Evolutionary conservation across 768 basidiomycete genomes (phyloP).

Genomic region (Wakefieldia striispora): DNA sequence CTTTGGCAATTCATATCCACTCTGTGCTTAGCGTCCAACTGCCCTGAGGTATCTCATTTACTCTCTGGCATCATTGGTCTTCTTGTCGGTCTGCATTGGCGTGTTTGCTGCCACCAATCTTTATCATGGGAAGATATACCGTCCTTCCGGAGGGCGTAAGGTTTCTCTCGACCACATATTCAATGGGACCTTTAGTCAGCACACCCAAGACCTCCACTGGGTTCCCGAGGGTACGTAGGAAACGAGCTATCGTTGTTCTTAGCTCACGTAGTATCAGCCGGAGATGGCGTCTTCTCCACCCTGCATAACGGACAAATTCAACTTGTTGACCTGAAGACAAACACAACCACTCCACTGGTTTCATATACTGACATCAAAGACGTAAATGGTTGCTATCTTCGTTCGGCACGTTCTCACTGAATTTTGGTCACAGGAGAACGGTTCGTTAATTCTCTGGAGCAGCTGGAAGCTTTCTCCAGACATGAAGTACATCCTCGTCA

Average conservation of each 20-base stretch:
- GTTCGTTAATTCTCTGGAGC: slow-evolving; percentile 46
- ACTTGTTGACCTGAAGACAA: slow-evolving; percentile 78
- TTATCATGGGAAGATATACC: slow-evolving; percentile 59
- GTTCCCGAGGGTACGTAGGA: slow-evolving; percentile 77
- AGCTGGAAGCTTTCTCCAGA: slow-evolving; percentile 87
- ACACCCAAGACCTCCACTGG: slow-evolving; percentile 64
- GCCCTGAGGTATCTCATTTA: slow-evolving; percentile 63
- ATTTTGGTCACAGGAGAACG: slow-evolving; percentile 46
- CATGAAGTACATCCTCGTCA: slow-evolving; percentile 85
- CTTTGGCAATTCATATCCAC: slow-evolving; percentile 6
- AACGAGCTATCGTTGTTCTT: neutral
- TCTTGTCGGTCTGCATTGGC: slow-evolving; percentile 67
- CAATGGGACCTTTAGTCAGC: slow-evolving; percentile 78
- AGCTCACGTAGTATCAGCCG: slow-evolving; percentile 53
- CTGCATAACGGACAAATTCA: slow-evolving; percentile 61
- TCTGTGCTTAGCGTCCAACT: slow-evolving; percentile 39
- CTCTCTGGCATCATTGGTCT: slow-evolving; percentile 56
- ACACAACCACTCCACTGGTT: slow-evolving; percentile 63
- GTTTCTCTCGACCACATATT: slow-evolving; percentile 89
- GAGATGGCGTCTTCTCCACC: slow-evolving; percentile 88
- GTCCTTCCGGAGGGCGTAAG: slow-evolving; percentile 53
- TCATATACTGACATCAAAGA: slow-evolving; percentile 57
- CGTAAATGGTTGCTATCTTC: slow-evolving; percentile 39
- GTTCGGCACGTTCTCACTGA: neutral
- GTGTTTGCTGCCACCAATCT: slow-evolving; percentile 66